Evolutionary conservation across 805 yeast genomes (phyloP), one percentile per base, ranked within the genome.

Genomic region (Candida jianshihensis): DNA sequence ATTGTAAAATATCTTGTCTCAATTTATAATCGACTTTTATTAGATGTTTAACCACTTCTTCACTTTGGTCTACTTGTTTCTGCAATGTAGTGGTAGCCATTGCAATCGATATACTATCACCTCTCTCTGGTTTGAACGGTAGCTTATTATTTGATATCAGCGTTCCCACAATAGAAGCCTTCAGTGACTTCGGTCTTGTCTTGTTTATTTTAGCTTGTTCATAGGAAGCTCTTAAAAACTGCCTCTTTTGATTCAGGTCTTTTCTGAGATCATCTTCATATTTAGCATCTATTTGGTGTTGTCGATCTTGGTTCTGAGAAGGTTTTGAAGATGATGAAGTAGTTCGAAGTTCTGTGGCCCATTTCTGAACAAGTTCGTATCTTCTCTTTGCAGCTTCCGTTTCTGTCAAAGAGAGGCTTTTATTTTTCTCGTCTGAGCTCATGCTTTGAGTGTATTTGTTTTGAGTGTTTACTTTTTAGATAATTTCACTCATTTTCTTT

Each of bases 31-130:
- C 21, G 6, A 20, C 14, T 12, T 26, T 21, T 1, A 20, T n/a
- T 10, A 43, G 25, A 14, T 8, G 15, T 5, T 26, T 25, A 4
- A 46, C 3, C 1, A 38, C 3, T 2, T 21, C 25, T 24, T 32
- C 31, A 21, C 44, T 32, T 33, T 45, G 43, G 10, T 26, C 20
- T 2, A 49, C 31, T 14, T 48, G 51, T 11, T 38, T 35, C 15
- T 45, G 42, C 14, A 47, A 9, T 19, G 36, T 44, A 2, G 35
- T 33, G 15, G 28, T 38, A 0, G 54, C 49, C 36, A 50, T 19
- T 0, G 46, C 33, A 7, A 49, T 41, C 20, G 48, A 51, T n/a
- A 50, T 43, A 3, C 40, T 37, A 36, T 52, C 56, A 12, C 50
- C 55, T 19, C 56, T 39, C 33, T 45, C 52, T 12, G 39, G 30